Evolutionary conservation across 2,329 filamentous ascomycete species (phyloP).

Genomic region (Lachnellula cervina): DNA sequence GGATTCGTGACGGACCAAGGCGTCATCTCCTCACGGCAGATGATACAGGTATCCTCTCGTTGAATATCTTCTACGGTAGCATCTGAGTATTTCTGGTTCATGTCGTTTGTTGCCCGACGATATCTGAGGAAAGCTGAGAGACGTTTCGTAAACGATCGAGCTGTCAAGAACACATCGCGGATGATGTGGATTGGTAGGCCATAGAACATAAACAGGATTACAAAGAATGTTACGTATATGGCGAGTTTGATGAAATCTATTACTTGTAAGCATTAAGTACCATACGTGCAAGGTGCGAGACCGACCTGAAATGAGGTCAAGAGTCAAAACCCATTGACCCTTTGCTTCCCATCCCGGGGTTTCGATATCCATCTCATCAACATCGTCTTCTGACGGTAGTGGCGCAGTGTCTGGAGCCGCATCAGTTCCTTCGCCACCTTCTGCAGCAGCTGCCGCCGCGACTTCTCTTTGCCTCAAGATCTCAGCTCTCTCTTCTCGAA

Average conservation of each 20-base stretch:
- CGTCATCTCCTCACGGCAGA: slow-evolving; percentile 93
- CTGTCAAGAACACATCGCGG: slow-evolving; percentile 89
- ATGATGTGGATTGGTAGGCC: slow-evolving; percentile 96
- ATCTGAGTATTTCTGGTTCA: slow-evolving; percentile 87
- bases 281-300: not conserved
- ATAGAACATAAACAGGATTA: slow-evolving; percentile 88
- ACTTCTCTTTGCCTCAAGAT: slow-evolving; percentile 38
- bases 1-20: slow-evolving; percentile 58
- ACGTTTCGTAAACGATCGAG: slow-evolving; percentile 84
- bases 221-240: slow-evolving; percentile 89
- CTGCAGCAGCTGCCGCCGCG: slow-evolving; percentile 35
- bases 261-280: slow-evolving; percentile 7
- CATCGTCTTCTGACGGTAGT: slow-evolving; percentile 63
- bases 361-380: slow-evolving; percentile 92
- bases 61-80: slow-evolving; percentile 81
- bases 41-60: slow-evolving; percentile 91
- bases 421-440: slow-evolving; percentile 37
- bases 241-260: slow-evolving; percentile 86
- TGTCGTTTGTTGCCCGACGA: slow-evolving; percentile 84
- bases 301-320: slow-evolving; percentile 78
- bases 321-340: slow-evolving; percentile 82
- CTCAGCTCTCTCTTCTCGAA: slow-evolving; percentile 53
- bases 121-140: slow-evolving; percentile 87
- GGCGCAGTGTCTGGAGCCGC: slow-evolving; percentile 34
- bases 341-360: slow-evolving; percentile 96